Evolutionary conservation across 768 basidiomycete genomes (phyloP), one percentile per base, ranked within the genome.

Genomic region (Tulasnella sp.): DNA sequence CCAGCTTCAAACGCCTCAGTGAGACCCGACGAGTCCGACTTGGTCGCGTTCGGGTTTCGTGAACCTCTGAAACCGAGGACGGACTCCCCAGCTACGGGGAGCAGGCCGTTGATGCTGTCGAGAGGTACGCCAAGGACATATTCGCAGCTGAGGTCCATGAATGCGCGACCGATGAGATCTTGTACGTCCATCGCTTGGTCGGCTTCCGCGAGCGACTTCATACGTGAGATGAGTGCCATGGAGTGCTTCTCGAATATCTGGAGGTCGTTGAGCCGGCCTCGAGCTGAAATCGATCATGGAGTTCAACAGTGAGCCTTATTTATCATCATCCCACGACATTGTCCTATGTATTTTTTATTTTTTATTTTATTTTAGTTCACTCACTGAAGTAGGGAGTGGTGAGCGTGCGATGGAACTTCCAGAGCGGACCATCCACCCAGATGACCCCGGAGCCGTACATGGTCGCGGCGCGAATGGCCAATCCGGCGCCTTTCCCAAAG

Each of bases 371-470:
- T 43, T 43, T 19, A 11, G 10, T 11, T 11, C 41, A 48, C 25
- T 48, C 19, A 19, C 25, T 48, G 45, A 48, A 19, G 25, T 19
- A 21, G n/a, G 25, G 25, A 7, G 49, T 66, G 64, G 24, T 22
- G 29, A 29, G 22, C 12, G 50, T 52, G 27, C 50, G 19, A n/a
- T 67, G 67, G 53, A 65, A 67, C 56, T 62, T 68, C 68, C 67
- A 69, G 38, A 64, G 51, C 1, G 63, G 63, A 4, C 68, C 67
- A 63, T 71, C 69, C 1, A 65, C 62, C 31, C 64, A 67, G 63
- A 71, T 70, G 7, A 71, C 69, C 11, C 70, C 70, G 51, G 66
- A 65, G 8, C 69, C 70, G 8, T 69, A 61, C 48, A 70, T 65
- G 24, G 56, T 66, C 21, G 65, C 53, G 1, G 66, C 65, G 9